phyloP scores from a whole-genome alignment of 805 yeast genomes.

The Metschnikowia shivogae region DNA sequence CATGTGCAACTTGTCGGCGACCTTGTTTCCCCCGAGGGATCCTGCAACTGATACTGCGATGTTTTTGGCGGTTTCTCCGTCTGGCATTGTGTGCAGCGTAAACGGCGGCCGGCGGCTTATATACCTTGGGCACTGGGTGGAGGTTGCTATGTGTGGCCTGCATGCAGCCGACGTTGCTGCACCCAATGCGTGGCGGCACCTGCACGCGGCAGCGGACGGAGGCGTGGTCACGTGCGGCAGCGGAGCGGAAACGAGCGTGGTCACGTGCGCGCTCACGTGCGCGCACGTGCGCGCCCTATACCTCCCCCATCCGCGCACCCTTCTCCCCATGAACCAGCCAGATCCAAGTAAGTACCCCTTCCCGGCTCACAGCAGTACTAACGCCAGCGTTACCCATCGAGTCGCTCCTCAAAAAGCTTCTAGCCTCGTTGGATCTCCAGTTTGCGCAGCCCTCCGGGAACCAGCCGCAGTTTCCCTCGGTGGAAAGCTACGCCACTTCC shows the following conservation, averaged over 20 bases:
- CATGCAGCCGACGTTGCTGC: background rate
- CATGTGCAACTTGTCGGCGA: slow-evolving; percentile 29
- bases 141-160: slow-evolving; percentile 1
- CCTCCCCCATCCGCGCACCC: background rate
- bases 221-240: no score
- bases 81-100: background rate
- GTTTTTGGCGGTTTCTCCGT: slow-evolving; percentile 24
- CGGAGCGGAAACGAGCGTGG: no score
- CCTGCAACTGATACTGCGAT: slow-evolving; percentile 36
- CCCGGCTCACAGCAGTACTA: slow-evolving; percentile 4
- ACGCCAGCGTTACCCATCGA: slow-evolving; percentile 35
- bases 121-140: background rate
- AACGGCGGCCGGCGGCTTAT: background rate
- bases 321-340: slow-evolving; percentile 10
- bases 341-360: slow-evolving; percentile 23
- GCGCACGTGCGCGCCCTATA: no score
- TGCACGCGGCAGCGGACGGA: no score
- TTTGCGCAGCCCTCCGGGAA: slow-evolving; percentile 19
- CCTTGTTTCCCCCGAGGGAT: slow-evolving; percentile 37
- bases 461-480: slow-evolving; percentile 23
- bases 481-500: slow-evolving; percentile 41
- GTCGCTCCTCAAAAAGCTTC: slow-evolving; percentile 34
- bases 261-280: no score
- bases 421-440: slow-evolving; percentile 34
- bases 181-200: background rate